Base-by-base conservation (phyloP, 2,329 filamentous ascomycete species). In the Venturia pyrina region DNA sequence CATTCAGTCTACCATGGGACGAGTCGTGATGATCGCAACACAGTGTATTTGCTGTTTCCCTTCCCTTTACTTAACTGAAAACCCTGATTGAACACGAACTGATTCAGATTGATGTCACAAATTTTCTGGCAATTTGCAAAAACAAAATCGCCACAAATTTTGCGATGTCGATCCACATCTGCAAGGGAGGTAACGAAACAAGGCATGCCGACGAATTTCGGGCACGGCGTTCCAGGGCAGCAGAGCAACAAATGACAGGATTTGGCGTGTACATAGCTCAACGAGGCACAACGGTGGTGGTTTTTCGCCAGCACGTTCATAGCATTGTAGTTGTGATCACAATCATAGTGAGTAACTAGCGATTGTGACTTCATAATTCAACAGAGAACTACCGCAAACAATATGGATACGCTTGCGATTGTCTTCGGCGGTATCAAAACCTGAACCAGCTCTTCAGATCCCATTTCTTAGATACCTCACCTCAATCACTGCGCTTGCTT, bases 1-100 rank as follows among this genome's bases (percentile, higher is more conserved):
- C 76, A 7, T 78, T 78, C 67, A 74, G 73, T 34, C 69, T 78
- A 32, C 76, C 76, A 1, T 78, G 76, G 76, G 72, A 73, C 28
- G 68, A 70, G 59, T 37, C 43, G 6, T 57, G 21, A 34, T 65
- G 37, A 59, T n/a, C 6, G 24, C 21, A 17, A 17, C 41, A 17
- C 11, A 17, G 13, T 17, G 11, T 10, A 13, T 8, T 43, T 43
- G 41, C 41, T 13, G 41, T 5, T 43, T 43, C 10, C 13, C 11
- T 17, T 5, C 41, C 10, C 10, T 40, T 40, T 5, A 40, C 7
- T 40, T 5, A 40, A 2, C 41, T 43, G 11, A 43, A 10, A 43
- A 43, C 8, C 2, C 41, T 43, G 41, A 43, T 1, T 43, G 41
- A 43, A 17, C 11, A 43, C 10, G 11, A 13, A 13, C 41, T 2